Conservation (phyloP, 2,329 filamentous ascomycete genomes). For the Cercospora nicotianae region DNA sequence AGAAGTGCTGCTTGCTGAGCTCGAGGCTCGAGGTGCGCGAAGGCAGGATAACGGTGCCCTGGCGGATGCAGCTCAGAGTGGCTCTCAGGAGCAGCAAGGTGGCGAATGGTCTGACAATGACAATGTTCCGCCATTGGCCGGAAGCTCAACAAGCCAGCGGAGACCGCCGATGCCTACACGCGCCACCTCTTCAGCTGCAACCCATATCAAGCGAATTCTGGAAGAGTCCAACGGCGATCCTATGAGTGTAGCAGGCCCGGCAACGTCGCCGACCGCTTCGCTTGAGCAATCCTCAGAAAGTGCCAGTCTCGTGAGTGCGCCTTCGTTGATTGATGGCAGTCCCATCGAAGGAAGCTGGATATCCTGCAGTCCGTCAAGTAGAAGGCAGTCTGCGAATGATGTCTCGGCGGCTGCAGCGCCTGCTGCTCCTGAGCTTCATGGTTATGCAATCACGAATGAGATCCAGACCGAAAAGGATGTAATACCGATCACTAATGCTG, state of each 20-base stretch:
- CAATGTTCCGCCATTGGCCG: not conserved
- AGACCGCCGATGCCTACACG: slow-evolving; percentile 51
- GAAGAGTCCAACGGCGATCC: slow-evolving; percentile 43
- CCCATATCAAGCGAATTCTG: slow-evolving; percentile 49
- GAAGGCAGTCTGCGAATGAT: not conserved
- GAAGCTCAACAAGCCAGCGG: slow-evolving; percentile 9
- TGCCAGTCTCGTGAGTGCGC: slow-evolving; percentile 17
- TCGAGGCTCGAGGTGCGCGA: slow-evolving; percentile 13
- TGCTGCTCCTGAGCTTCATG: not conserved
- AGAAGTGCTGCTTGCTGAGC: slow-evolving; percentile 25
- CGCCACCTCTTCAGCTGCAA: slow-evolving; percentile 48
- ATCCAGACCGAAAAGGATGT: slow-evolving; percentile 27
- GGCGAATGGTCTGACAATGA: not conserved
- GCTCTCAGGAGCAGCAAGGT: not conserved
- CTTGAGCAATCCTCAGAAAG: slow-evolving; percentile 9
- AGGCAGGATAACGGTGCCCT: not conserved
- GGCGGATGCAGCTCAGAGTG: not conserved
- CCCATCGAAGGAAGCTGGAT: slow-evolving; percentile 24
- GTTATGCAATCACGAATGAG: slow-evolving; percentile 4
- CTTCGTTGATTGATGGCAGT: slow-evolving; percentile 7
- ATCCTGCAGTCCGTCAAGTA: slow-evolving; percentile 13
- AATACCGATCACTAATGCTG: slow-evolving; percentile 40
- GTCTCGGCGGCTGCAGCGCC: not conserved
- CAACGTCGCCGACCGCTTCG: not conserved
- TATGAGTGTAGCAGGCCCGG: slow-evolving; percentile 5